Base-by-base conservation (phyloP, 768 basidiomycete species). In the Scleroderma bovista region DNA sequence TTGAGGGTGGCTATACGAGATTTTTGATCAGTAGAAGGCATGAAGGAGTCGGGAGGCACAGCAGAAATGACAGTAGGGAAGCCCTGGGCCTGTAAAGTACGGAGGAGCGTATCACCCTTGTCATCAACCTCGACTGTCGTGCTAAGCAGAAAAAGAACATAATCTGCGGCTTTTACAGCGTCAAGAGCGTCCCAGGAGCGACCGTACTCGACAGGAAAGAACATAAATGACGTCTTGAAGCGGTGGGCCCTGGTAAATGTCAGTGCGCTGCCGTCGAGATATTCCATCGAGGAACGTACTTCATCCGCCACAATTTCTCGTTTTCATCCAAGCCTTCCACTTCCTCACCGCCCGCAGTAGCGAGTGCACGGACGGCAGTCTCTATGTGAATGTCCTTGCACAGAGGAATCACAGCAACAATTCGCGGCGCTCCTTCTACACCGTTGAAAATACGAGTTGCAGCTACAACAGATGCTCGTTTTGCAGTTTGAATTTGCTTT, bases 141-240 rank as follows among this genome's bases (percentile, higher is more conserved):
- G 2, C 93, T 96, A 24, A 97, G 75, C 2, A 86, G 76, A 51
- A 96, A 82, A 17, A 96, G 75, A 40, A 93, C 83, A 61, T 95
- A 98, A 68, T 98, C 94, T 10, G 92, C 88, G 2, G 81, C 86
- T 62, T 91, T 85, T 60, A 85, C 87, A 0, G 84, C 86, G 60
- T 96, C 93, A 34, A 98, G 75, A 4, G 88, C 78, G 2, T 80
- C 76, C 66, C 90, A 95, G 45, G 89, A 77, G 41, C 72, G 73
- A 49, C 79, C 76, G 59, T 89, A 86, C 2, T 78, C 81, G 2
- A 95, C 74, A 37, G 83, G 83, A 46, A 92, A 74, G 67, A 96
- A 88, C 60, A 96, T 93, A 3, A 97, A 73, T 6, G 86, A 88
- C 0, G 93, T 93, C 69, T 88, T 93, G 75, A 93, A 96, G 19